Base-by-base conservation (phyloP, 73 alveolate genomes). In the Symbiodinium pilosum region DNA sequence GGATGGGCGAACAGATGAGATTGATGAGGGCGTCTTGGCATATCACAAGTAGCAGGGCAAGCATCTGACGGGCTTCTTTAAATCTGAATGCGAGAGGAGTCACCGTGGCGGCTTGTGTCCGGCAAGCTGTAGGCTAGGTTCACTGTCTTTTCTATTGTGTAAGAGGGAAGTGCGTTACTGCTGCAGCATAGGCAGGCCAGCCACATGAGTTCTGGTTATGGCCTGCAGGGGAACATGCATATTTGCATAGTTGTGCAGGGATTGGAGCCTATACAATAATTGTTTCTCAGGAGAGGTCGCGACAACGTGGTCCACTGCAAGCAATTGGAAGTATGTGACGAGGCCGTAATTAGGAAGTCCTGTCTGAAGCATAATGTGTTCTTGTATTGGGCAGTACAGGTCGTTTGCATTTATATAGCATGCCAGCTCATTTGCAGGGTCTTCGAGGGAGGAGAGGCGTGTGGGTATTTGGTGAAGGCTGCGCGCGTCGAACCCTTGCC, bases 401-500 rank as follows among this genome's bases (percentile, higher is more conserved):
- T 42, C 71, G 0, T 88, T 64, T 44, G 87, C 87, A 7, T 47
- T 9, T 5, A 9, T 86, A 2, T 40, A 20, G 21, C 30, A 5
- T 59, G 54, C 52, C 21, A 14, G 16, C 26, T 51, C 28, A 1
- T 24, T 12, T 20, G 69, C 36, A 88, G 95, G 95, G 75, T 44
- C 2, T 88, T 88, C 71, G 47, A 88, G 40, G 95, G 95, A 7
- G 95, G 95, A 21, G 38, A 40, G 20, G 18, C 21, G 5, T 88
- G 95, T 41, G 95, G 95, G 28, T 88, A 88, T 86, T 36, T 7
- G 24, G 95, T 88, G 39, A 39, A 88, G 95, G 95, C 30, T 12
- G 30, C 21, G 41, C 26, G 16, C 44, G 16, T 6, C 6, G 42
- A 34, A 26, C 30, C 1, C 41, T 2, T 7, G 34, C 21, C 32